Percentiles rank a stretch among this genome's conserved stretches.
Evolutionary conservation across 2,329 filamentous ascomycete species (phyloP).

Genomic region (Sclerotinia sclerotiorum): DNA sequence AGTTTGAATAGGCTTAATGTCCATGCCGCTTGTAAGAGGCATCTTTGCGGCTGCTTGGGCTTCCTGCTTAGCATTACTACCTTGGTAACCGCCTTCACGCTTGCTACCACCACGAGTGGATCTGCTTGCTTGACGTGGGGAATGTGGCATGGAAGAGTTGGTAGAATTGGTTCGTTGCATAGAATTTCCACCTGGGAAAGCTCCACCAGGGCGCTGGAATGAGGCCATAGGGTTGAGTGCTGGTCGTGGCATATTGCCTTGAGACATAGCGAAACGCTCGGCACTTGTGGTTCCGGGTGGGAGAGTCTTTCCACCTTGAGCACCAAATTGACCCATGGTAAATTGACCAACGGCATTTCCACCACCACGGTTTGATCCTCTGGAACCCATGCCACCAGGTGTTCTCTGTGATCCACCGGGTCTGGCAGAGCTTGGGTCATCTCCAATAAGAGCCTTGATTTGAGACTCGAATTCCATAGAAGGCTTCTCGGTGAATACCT

Average conservation of each 20-base stretch:
- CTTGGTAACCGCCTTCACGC: conserved; percentile 50
- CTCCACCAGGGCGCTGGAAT: conserved; percentile 60
- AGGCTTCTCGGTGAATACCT: conserved; percentile 94
- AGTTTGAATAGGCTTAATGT: conserved; percentile 75
- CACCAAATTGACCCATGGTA: conserved; percentile 70
- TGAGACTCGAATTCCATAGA: conserved; percentile 90
- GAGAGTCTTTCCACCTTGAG: conserved; percentile 56
- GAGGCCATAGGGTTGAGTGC: conserved; percentile 57
- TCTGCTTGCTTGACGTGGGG: conserved; percentile 65
- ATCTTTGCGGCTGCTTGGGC: conserved; percentile 78
- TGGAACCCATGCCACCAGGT: conserved; percentile 49
- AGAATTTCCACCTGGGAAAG: conserved; percentile 60
- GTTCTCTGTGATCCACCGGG: conserved; percentile 56
- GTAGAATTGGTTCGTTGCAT: conserved; percentile 63
- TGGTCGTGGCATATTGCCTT: conserved; percentile 51
- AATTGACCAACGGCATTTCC: conserved; percentile 50
- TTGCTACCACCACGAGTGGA: conserved; percentile 65
- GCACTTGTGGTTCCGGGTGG: conserved; percentile 76
- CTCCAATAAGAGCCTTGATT: conserved; percentile 83
- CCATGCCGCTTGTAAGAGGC: conserved; percentile 82
- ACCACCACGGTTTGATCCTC: conserved; percentile 48
- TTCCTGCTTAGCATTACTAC: conserved; percentile 52
- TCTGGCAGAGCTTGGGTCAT: conserved; percentile 65
- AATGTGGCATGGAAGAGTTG: conserved; percentile 62
- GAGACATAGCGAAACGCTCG: conserved; percentile 69